phyloP scores from a whole-genome alignment of 352 stramenopile species.

The Blastocystis sp. region DNA sequence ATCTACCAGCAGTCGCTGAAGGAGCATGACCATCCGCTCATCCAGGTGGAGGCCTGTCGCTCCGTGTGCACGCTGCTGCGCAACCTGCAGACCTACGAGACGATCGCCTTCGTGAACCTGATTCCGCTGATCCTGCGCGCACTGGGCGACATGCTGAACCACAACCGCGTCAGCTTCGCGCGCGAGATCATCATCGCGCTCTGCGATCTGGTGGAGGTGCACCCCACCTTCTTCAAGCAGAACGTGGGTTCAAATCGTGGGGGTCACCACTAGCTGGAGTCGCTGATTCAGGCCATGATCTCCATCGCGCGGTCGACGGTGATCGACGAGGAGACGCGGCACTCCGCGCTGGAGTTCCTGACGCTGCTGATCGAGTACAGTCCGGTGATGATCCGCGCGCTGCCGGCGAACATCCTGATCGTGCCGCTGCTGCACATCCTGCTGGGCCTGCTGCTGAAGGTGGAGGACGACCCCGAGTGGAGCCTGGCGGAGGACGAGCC shows the following conservation, averaged over 20 bases:
- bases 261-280: conserved; percentile 53
- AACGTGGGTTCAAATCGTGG: neutral
- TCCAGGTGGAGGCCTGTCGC: conserved; percentile 65
- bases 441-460: conserved; percentile 6
- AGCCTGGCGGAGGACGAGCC: conserved; percentile 41
- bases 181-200: conserved; percentile 57
- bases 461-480: conserved; percentile 55
- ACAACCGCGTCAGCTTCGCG: conserved; percentile 22
- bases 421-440: conserved; percentile 62
- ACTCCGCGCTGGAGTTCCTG: conserved; percentile 61
- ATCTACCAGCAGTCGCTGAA: conserved; percentile 53
- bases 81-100: conserved; percentile 58
- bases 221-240: conserved; percentile 69
- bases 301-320: conserved; percentile 32
- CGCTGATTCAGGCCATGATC: conserved; percentile 64
- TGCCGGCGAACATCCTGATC: conserved; percentile 17
- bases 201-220: conserved; percentile 56
- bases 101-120: conserved; percentile 54
- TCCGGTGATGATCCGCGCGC: conserved; percentile 58
- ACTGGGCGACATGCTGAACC: conserved; percentile 61
- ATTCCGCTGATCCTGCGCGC: conserved; percentile 67
- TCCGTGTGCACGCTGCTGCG: conserved; percentile 33
- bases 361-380: conserved; percentile 47
- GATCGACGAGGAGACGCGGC: conserved; percentile 44
- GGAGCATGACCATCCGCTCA: conserved; percentile 62